Evolutionary conservation across 805 yeast species (phyloP).

Genomic region (Yarrowia porcina): DNA sequence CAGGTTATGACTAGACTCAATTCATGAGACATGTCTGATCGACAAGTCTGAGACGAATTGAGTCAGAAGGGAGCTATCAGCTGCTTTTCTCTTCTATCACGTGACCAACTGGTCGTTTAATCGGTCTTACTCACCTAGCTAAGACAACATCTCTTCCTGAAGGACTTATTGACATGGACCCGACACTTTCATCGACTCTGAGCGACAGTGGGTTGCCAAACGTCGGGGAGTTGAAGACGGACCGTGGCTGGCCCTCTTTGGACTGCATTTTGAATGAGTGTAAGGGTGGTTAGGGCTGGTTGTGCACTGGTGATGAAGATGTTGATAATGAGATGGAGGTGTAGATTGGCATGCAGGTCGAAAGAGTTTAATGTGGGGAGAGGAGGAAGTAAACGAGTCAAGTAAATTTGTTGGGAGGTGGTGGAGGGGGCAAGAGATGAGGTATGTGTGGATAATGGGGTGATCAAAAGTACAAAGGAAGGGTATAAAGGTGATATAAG

Average conservation of each 20-base stretch:
- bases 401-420: not conserved
- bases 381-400: not conserved
- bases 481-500: too few species aligned
- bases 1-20: too few species aligned
- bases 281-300: too few species aligned
- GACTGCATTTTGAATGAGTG: too few species aligned
- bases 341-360: not conserved
- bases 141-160: conserved; percentile 89
- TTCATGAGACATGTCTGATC: too few species aligned
- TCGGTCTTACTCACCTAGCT: conserved; percentile 51
- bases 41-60: too few species aligned
- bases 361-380: not conserved
- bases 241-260: conserved; percentile 24
- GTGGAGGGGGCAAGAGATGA: too few species aligned
- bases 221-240: conserved; percentile 42
- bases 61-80: too few species aligned
- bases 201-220: conserved; percentile 79
- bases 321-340: not conserved
- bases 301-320: not conserved
- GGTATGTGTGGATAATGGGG: too few species aligned
- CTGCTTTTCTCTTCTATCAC: too few species aligned
- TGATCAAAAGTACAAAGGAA: too few species aligned
- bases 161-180: conserved; percentile 86
- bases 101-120: too few species aligned
- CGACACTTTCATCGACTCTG: conserved; percentile 86